Conservation (phyloP, 306 rosid species). For the Vigna nakashimae region DNA sequence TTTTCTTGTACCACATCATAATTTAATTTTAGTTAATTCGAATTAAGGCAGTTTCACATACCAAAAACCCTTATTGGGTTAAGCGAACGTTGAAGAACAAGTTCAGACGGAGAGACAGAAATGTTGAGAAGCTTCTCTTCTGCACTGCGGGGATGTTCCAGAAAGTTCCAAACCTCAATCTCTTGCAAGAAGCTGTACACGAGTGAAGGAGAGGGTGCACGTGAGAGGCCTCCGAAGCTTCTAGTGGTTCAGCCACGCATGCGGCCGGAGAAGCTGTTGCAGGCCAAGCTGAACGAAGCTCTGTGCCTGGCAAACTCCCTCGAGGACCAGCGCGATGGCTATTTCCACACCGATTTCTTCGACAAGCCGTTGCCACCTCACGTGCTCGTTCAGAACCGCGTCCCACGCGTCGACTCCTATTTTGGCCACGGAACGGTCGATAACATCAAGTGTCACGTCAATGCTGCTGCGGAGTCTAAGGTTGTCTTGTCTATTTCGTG, state of each 20-base stretch:
- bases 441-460: slow-evolving; percentile 66
- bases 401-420: slow-evolving; percentile 78
- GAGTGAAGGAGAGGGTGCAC: slow-evolving; percentile 42
- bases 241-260: slow-evolving; percentile 92
- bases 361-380: slow-evolving; percentile 77
- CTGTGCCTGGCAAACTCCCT: slow-evolving; percentile 87
- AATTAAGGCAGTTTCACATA: no score
- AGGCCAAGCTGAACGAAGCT: slow-evolving; percentile 93
- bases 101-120: not conserved
- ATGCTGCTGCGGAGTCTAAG: slow-evolving; percentile 64
- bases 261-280: slow-evolving; percentile 67
- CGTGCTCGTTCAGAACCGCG: slow-evolving; percentile 77
- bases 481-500: slow-evolving; percentile 29
- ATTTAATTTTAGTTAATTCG: no score
- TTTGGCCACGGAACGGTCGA: slow-evolving; percentile 89
- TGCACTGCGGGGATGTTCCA: slow-evolving; percentile 39
- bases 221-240: slow-evolving; percentile 61
- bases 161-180: slow-evolving; percentile 39
- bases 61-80: not conserved
- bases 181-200: slow-evolving; percentile 39
- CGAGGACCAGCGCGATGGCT: slow-evolving; percentile 85
- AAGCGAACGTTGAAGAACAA: not conserved
- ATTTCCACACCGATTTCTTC: slow-evolving; percentile 61
- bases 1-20: no score
- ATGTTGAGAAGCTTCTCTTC: slow-evolving; percentile 22